Evolutionary conservation across 2,329 filamentous ascomycete genomes (phyloP), one percentile per base, ranked within the genome.

Genomic region (Hypoxylon sp.): DNA sequence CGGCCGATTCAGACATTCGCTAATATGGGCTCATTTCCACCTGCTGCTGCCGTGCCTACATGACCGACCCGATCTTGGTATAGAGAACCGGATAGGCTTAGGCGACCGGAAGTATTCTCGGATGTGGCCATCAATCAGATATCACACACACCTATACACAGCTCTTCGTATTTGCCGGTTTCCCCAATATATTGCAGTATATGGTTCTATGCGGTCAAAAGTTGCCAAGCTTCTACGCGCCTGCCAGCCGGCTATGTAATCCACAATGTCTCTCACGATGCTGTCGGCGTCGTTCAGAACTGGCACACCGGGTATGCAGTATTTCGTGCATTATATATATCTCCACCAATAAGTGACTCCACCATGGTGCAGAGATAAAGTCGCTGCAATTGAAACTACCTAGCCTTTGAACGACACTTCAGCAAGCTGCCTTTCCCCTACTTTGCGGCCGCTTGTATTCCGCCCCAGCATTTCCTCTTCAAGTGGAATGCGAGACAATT

Each of bases 291-390:
- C 63, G 24, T 62, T 65, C 60, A 65, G 39, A 60, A 59, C 63
- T 70, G 22, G 63, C 44, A 67, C 63, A 66, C 70, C 71, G 68
- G 66, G 50, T 71, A 75, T 76, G 72, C 72, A 74, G 72, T 67
- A 75, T 74, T 75, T 74, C 68, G 71, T 74, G 74, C 74, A 72
- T 76, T 63, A 56, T 68, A 60, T 65, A 56, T 56, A 65, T 64
- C 68, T 57, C 69, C 70, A 71, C 68, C 69, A 72, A 68, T 60
- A 13, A 64, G 4, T 44, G 52, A 64, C 73, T 67, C 72, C 74
- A 71, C 74, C 52, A 33, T 29, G 33, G 63, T 71, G 73, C 73
- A 71, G 68, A 72, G 63, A 67, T 70, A 66, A 60, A 63, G 56
- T 31, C 48, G 31, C 56, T 64, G 60, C 37, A 63, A 62, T 71